These are phyloP conservation scores for Trichocladium uniseriatum DNA, from an alignment of 495 filamentous ascomycete species.

Conservation along the genomic window DNA sequence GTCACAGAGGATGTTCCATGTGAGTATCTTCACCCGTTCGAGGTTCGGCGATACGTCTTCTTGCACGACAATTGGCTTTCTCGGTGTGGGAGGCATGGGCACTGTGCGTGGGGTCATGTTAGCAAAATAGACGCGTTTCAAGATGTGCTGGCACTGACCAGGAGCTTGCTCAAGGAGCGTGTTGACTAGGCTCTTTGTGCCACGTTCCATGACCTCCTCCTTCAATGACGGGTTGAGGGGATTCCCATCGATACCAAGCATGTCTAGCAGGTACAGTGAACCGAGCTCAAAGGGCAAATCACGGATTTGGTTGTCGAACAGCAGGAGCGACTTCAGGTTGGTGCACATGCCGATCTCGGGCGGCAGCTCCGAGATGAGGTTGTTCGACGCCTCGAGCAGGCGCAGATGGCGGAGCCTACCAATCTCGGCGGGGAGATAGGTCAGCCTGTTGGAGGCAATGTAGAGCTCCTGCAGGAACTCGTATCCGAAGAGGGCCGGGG, in stretches of 20 bases:
- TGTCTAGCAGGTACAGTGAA: slow-evolving; percentile 73
- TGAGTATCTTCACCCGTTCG: slow-evolving; percentile 63
- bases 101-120: slow-evolving; percentile 31
- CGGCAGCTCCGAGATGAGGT: slow-evolving; percentile 72
- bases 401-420: slow-evolving; percentile 69
- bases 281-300: slow-evolving; percentile 80
- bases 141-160: slow-evolving; percentile 45
- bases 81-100: slow-evolving; percentile 54
- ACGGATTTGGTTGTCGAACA: slow-evolving; percentile 83
- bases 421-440: slow-evolving; percentile 63
- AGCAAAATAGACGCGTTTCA: not conserved
- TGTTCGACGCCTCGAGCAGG: slow-evolving; percentile 79
- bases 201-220: slow-evolving; percentile 69
- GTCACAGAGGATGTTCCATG: slow-evolving; percentile 93
- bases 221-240: slow-evolving; percentile 64
- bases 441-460: slow-evolving; percentile 82
- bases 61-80: slow-evolving; percentile 39
- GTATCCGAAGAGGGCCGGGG: slow-evolving; percentile 71
- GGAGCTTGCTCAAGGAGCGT: slow-evolving; percentile 72
- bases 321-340: slow-evolving; percentile 63
- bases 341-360: slow-evolving; percentile 94
- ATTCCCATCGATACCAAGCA: slow-evolving; percentile 88
- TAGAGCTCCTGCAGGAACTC: slow-evolving; percentile 81
- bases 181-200: slow-evolving; percentile 74
- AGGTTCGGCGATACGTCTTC: slow-evolving; percentile 39